A percentile compares a stretch with the other conserved stretches of the same genome.
phyloP scores from a whole-genome alignment of 2,329 filamentous ascomycete genomes.

The Clonostachys sp. region DNA sequence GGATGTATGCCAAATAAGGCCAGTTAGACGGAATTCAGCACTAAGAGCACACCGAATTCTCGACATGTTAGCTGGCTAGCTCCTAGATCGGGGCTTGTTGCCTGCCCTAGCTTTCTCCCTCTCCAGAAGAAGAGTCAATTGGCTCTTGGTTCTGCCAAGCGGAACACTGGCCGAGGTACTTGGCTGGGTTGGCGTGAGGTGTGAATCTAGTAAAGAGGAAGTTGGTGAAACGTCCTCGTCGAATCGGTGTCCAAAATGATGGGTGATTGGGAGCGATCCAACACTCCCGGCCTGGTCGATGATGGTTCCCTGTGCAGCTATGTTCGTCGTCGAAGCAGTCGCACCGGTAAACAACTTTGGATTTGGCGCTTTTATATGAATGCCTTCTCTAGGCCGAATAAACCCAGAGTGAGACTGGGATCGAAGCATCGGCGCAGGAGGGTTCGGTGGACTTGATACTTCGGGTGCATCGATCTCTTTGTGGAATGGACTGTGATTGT shows the following conservation, averaged over 20 bases:
- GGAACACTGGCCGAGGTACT: slow-evolving; percentile 38
- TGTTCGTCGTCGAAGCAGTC: slow-evolving; percentile 32
- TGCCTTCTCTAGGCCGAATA: slow-evolving; percentile 5
- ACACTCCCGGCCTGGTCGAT: slow-evolving; percentile 28
- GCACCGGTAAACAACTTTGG: slow-evolving; percentile 20
- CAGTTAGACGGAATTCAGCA: no score
- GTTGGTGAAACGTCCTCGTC: slow-evolving; percentile 10
- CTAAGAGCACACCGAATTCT: no score
- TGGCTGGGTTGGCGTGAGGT: slow-evolving; percentile 45
- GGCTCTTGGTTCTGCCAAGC: slow-evolving; percentile 55
- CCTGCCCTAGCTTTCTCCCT: slow-evolving; percentile 33
- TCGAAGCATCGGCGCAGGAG: slow-evolving; percentile 17
- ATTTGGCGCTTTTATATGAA: slow-evolving; percentile 5
- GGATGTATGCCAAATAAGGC: no score
- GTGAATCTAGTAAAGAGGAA: slow-evolving; percentile 23
- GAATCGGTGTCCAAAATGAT: slow-evolving; percentile 13
- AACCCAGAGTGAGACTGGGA: slow-evolving; percentile 24
- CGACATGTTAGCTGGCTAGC: no score
- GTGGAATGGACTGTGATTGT: background rate
- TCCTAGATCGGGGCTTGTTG: no score
- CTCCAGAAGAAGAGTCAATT: slow-evolving; percentile 53
- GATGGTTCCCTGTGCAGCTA: slow-evolving; percentile 37
- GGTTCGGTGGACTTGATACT: background rate
- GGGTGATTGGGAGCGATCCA: slow-evolving; percentile 19
- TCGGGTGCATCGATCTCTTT: no score